Percentiles rank a stretch among this genome's conserved stretches.
Evolutionary conservation across 305 asterid genomes (phyloP).

Genomic region (Solanum hybrid): DNA sequence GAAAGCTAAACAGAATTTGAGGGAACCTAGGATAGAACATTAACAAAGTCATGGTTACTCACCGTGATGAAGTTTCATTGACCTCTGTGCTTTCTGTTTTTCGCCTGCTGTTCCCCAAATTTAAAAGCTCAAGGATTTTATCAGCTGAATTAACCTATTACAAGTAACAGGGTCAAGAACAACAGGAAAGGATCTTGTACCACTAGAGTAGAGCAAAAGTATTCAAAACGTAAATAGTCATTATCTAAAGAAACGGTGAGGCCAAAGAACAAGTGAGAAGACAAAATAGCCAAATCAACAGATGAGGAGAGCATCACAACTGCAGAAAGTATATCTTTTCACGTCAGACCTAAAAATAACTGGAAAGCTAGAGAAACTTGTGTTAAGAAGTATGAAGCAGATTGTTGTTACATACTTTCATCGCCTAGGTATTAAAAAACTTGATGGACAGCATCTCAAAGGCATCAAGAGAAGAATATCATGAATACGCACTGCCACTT

Average conservation of each 20-base stretch:
- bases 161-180: constrained; percentile 15
- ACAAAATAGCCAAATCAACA: background rate
- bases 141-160: constrained; percentile 89
- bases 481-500: background rate
- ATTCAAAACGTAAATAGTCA: background rate
- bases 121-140: constrained; percentile 75
- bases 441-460: background rate
- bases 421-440: background rate
- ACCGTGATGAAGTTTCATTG: constrained; percentile 95
- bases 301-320: background rate
- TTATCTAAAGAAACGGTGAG: background rate
- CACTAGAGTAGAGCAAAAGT: background rate
- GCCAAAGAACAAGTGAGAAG: background rate
- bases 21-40: background rate
- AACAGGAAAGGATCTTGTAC: constrained; percentile 2
- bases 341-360: background rate
- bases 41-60: constrained; percentile 20
- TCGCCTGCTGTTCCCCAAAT: constrained; percentile 88
- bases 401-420: background rate
- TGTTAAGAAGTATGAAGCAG: background rate
- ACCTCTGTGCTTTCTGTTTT: constrained; percentile 93
- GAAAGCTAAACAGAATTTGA: background rate
- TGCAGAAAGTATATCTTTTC: background rate
- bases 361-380: background rate
- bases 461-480: constrained; percentile 2